Base-by-base conservation (phyloP, 371 early-diverging fungal species). In the Basidiobolus heterosporus region DNA sequence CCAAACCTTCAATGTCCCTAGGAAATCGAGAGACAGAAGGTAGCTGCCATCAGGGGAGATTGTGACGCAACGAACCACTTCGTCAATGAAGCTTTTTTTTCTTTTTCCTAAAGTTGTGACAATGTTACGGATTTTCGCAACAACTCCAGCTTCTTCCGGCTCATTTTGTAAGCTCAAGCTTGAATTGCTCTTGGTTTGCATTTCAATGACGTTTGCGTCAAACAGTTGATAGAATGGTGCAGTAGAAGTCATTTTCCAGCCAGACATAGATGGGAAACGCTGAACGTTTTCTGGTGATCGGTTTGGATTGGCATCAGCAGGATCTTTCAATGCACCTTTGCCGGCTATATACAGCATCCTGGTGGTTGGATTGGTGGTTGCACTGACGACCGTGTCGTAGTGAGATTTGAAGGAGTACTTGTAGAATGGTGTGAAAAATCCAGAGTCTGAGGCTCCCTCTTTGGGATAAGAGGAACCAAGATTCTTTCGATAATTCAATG, bases 291-390 rank as follows among this genome's bases (percentile, higher is more conserved):
- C 19, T 18, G 30, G 30, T 3, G 30, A 30, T 9, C 9, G 30
- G 30, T 30, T 30, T 5, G 30, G 9, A 9, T 9, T 30, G 5
- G 9, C 30, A 9, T 30, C 30, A 9, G 30, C 30, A 30, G 30
- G 30, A 30, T 30, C 30, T 9, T 30, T 30, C 30, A 30, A 30
- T 30, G 30, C 30, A 30, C 30, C 47, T 19, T 58, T 53, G 0
- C 67, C 67, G 30, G 62, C 65, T n/a, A 66, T 23, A 38, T 52
- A 60, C 15, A 66, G 36, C 22, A 60, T 49, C 11, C 56, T 53
- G 14, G 42, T 55, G 1, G 41, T 20, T 9, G 54, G 49, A 42
- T 67, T 58, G 2, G 59, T 45, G 19, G 51, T 55, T 1, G 60
- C 64, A 36, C 61, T 60, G 11, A 54, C 55, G 14, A 62, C 58